Evolutionary conservation across 345 rosid genomes (phyloP), one percentile per base, ranked within the genome.

Genomic region (Gossypium raimondii): DNA sequence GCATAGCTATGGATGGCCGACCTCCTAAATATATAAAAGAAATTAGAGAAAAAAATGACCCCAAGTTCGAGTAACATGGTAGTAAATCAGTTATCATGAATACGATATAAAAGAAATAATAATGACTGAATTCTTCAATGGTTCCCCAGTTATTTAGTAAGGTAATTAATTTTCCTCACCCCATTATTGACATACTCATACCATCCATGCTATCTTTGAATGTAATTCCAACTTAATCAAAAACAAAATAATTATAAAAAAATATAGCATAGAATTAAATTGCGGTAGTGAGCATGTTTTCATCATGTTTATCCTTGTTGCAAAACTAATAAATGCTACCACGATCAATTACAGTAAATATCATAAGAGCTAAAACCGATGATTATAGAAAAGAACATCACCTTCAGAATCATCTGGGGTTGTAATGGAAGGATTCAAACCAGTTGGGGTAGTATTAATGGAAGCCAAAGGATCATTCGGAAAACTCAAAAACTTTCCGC

Each of bases 401-500:
- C 78, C 85, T 74, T 76, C 65, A 11, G 9, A 48, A 34, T 63
- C 72, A 79, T 58, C 77, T 64, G 71, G 75, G 58, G 63, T 14
- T 11, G 22, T 47, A 58, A 65, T 64, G 73, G 90, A 85, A 55
- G 84, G 78, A 27, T n/a, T 67, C 56, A 75, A 44, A 78, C 69
- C 76, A 20, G 70, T 9, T 51, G 16, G 80, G 24, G 47, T 71
- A 50, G 59, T n/a, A 55, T n/a, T 63, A 34, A 77, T 77, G 34
- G 70, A 73, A 9, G 56, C 77, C n/a, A 67, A 80, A 9, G 76
- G 76, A 73, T 86, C 89, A 75, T 76, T 74, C 8, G 86, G 76
- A 79, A 78, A 14, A 4, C 85, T 81, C 38, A 78, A 71, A 63
- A 74, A 67, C 80, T 75, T 78, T 64, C 65, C 80, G 61, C 11